A percentile compares a stretch with the other conserved stretches of the same genome.
Evolutionary conservation across 1,139 yeast species (phyloP).

Genomic region (Candida smagusa): DNA sequence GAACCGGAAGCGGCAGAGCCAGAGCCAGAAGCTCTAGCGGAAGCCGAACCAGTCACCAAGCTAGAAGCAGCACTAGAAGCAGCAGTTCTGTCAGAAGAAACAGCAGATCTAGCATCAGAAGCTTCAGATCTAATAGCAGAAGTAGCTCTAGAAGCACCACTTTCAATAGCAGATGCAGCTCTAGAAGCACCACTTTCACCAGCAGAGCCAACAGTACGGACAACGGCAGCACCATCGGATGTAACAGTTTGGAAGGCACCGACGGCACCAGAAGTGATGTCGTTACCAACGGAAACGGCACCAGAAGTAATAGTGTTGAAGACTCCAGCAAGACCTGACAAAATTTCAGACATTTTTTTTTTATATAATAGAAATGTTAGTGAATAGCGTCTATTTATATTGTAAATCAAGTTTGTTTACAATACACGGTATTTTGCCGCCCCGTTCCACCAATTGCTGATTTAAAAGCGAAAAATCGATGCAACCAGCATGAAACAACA

Average conservation of each 20-base stretch:
- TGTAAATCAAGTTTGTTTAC: not conserved
- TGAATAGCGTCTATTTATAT: conserved; percentile 1
- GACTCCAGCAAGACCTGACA: conserved; percentile 11
- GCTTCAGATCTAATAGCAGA: conserved; percentile 4
- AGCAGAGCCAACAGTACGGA: conserved; percentile 4
- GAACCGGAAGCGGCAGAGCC: conserved; percentile 5
- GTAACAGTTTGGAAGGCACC: conserved; percentile 8
- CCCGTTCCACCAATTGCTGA: conserved; percentile 7
- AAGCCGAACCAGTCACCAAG: conserved; percentile 10
- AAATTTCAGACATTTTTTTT: conserved; percentile 6
- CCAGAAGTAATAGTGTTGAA: conserved; percentile 11
- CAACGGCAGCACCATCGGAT: conserved; percentile 6
- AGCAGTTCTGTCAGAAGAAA: conserved; percentile 3
- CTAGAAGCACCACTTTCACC: conserved; percentile 4
- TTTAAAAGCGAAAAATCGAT: too few relatives aligned
- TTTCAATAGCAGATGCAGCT: not conserved
- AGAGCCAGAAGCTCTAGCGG: conserved; percentile 13
- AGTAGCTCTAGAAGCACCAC: not conserved
- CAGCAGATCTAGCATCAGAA: conserved; percentile 4
- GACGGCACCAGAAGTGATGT: conserved; percentile 11
- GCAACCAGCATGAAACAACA: conserved; percentile 6
- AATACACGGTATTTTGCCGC: not conserved
- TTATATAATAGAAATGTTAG: not conserved
- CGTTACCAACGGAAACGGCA: conserved; percentile 12
- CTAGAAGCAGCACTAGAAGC: conserved; percentile 12